Evolutionary conservation across 2,329 filamentous ascomycete genomes (phyloP).

Genomic region (Lecanicillium sp.): DNA sequence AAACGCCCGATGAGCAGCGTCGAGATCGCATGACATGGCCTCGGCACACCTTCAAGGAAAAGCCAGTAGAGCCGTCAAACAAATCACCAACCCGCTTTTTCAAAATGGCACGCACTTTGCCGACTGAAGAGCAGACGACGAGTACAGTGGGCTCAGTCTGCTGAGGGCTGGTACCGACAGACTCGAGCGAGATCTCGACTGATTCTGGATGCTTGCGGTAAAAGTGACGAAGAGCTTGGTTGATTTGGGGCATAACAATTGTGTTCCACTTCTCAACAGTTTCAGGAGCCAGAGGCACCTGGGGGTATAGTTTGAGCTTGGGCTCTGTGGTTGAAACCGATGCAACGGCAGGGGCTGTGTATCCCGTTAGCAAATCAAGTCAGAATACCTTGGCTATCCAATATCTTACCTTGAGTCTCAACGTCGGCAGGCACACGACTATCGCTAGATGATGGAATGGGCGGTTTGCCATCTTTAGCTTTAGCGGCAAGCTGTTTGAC

Average conservation of each 20-base stretch:
- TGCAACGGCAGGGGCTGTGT: no score
- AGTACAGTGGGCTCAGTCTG: slow-evolving; percentile 65
- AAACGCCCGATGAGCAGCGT: slow-evolving; percentile 25
- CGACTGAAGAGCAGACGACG: slow-evolving; percentile 67
- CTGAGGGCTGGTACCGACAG: slow-evolving; percentile 59
- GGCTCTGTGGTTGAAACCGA: slow-evolving; percentile 13
- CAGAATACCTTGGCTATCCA: neutral
- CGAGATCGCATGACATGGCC: slow-evolving; percentile 59
- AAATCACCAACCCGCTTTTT: slow-evolving; percentile 57
- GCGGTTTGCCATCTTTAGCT: no score
- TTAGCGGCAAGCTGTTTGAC: neutral
- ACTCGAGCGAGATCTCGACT: slow-evolving; percentile 69
- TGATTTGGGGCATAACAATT: slow-evolving; percentile 63
- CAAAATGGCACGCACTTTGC: slow-evolving; percentile 62
- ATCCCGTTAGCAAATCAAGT: neutral
- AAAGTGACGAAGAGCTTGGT: slow-evolving; percentile 60
- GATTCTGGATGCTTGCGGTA: slow-evolving; percentile 68
- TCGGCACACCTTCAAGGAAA: slow-evolving; percentile 62
- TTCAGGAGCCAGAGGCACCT: slow-evolving; percentile 48
- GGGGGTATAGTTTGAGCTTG: slow-evolving; percentile 51
- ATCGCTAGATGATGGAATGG: no score
- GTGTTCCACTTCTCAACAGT: slow-evolving; percentile 65
- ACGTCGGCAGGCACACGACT: no score
- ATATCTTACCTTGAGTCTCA: neutral
- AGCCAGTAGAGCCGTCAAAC: slow-evolving; percentile 55